These are phyloP conservation scores for Glonium stellatum DNA, from an alignment of 495 filamentous ascomycete species.

Conservation along the genomic window DNA sequence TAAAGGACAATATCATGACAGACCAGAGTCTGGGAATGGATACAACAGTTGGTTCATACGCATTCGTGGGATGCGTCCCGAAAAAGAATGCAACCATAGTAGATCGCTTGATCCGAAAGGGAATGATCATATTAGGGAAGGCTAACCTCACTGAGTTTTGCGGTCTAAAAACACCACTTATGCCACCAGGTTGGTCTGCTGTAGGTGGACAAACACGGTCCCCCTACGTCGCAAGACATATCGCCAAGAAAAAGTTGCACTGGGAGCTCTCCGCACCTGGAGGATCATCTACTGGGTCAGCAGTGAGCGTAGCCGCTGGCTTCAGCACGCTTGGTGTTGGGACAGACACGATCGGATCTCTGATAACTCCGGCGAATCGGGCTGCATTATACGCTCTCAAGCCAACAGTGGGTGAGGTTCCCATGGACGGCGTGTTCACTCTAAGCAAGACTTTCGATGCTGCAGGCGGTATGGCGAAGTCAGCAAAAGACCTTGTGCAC, in stretches of 20 bases:
- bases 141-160: conserved; percentile 35
- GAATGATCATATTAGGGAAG: conserved; percentile 34
- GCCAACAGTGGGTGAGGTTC: conserved; percentile 27
- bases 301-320: conserved; percentile 29
- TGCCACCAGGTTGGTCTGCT: conserved; percentile 33
- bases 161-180: conserved; percentile 28
- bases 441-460: conserved; percentile 29
- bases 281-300: conserved; percentile 32
- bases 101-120: conserved; percentile 31
- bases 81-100: conserved; percentile 35
- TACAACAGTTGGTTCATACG: conserved; percentile 32
- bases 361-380: conserved; percentile 33
- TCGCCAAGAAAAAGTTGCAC: conserved; percentile 24
- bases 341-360: conserved; percentile 31
- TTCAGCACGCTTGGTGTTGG: conserved; percentile 33
- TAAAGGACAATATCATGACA: conserved; percentile 36
- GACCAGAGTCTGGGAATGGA: conserved; percentile 29
- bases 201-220: conserved; percentile 34
- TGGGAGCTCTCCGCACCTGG: conserved; percentile 25
- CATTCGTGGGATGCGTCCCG: conserved; percentile 33
- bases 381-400: conserved; percentile 33
- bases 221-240: conserved; percentile 29
- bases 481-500: conserved; percentile 28
- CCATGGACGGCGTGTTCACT: conserved; percentile 28
- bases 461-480: conserved; percentile 34